Base-by-base conservation (phyloP, 441 rosid species). In the Syzygium syzygioides region DNA sequence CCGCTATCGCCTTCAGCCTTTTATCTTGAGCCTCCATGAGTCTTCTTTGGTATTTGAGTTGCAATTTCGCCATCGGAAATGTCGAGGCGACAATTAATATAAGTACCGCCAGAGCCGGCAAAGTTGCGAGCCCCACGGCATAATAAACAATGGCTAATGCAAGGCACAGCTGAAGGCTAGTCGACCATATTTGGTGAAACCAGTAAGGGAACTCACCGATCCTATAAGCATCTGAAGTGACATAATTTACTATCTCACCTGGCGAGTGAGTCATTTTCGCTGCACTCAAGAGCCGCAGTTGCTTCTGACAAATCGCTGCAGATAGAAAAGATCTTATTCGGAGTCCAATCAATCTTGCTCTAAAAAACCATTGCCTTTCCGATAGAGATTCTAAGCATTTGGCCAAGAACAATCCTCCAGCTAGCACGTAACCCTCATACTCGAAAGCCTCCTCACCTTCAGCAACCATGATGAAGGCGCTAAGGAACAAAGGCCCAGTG, bases 171-270 rank as follows among this genome's bases (percentile, higher is more conserved):
- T 94, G 96, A 87, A 94, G 89, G 87, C 89, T 76, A 18, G 93
- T 91, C 52, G 93, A 88, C 97, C 97, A 95, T 59, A 93, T 93
- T 28, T 95, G 93, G 88, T 95, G 97, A 87, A 95, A 91, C 87
- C 92, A 92, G 91, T 92, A 91, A 55, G 92, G 83, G 62, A 94
- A 94, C 55, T 86, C 92, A 60, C 92, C 94, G 28, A 94, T 89
- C 89, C 94, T 90, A 62, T 90, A 93, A 20, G 95, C 96, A 90
- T 95, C 96, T 19, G 95, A 94, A 10, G 93, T 89, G 87, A 93
- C 92, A 87, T 92, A 90, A 88, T 93, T 94, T 88, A 94, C 92
- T 18, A 94, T 93, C 92, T 93, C 95, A 12, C 95, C 95, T 2
- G 94, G 91, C 45, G 96, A 93, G 57, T 92, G 91, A 56, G 91